A percentile compares a stretch with the other conserved stretches of the same genome.
Evolutionary conservation across 129 eudicot species (phyloP).

Genomic region (Gnaphalium uliginosum): DNA sequence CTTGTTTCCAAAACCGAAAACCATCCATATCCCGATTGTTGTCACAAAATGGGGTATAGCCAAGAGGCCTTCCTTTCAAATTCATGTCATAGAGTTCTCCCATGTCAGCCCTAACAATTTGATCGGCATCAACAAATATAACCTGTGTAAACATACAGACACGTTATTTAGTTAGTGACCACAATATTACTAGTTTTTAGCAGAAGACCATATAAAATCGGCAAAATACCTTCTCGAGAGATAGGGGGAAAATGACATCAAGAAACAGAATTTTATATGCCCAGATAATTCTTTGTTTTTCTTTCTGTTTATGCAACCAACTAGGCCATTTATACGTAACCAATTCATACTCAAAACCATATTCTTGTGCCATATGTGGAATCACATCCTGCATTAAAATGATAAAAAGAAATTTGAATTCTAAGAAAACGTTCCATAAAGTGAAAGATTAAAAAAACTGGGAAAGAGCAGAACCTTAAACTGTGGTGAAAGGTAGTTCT

Average conservation of each 20-base stretch:
- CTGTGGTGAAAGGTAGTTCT: slow-evolving; percentile 94
- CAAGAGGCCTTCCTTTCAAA: slow-evolving; percentile 86
- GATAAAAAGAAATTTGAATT: neutral
- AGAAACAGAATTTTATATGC: slow-evolving; percentile 94
- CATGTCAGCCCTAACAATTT: slow-evolving; percentile 93
- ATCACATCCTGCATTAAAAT: slow-evolving; percentile 70
- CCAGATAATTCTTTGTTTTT: slow-evolving; percentile 96
- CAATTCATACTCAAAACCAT: slow-evolving; percentile 92
- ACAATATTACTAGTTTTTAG: neutral
- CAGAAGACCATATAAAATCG: neutral
- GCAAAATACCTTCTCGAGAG: slow-evolving; percentile 78
- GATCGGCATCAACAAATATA: slow-evolving; percentile 98
- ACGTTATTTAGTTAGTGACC: neutral
- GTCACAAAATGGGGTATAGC: slow-evolving; percentile 96
- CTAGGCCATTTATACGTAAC: slow-evolving; percentile 98
- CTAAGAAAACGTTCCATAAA: neutral
- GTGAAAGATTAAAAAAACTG: neutral
- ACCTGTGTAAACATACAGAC: slow-evolving; percentile 52
- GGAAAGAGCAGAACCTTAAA: slow-evolving; percentile 63
- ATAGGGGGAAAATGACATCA: slow-evolving; percentile 97
- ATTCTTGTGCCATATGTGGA: slow-evolving; percentile 93
- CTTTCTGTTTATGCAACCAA: slow-evolving; percentile 96
- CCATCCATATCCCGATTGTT: slow-evolving; percentile 98
- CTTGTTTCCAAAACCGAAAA: slow-evolving; percentile 96
- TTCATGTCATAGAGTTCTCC: slow-evolving; percentile 99